Evolutionary conservation across 306 rosid species (phyloP).

Genomic region (Albizia julibrissin): DNA sequence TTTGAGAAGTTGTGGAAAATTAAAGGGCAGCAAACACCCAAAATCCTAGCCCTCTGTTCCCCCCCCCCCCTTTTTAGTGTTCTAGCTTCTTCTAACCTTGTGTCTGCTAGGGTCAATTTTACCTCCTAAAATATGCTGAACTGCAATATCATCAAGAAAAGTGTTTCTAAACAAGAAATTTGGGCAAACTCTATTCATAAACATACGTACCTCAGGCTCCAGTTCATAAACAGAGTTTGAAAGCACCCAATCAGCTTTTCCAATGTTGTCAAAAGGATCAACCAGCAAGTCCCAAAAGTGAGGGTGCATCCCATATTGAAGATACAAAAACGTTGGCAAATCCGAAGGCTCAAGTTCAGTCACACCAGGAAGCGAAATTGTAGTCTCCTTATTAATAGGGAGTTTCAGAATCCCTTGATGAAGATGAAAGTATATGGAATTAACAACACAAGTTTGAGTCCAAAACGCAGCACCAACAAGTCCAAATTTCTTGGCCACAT

Average conservation of each 20-base stretch:
- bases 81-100: too few species aligned
- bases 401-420: constrained; percentile 23
- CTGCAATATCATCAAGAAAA: too few species aligned
- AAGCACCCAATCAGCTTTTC: constrained; percentile 1
- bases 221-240: constrained; percentile 23
- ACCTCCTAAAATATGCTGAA: too few species aligned
- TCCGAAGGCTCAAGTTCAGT: constrained; percentile 28
- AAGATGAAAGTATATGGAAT: constrained; percentile 1
- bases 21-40: too few species aligned
- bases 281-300: not conserved
- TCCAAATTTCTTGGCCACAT: constrained; percentile 37
- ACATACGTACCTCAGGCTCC: constrained; percentile 30
- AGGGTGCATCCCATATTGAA: constrained; percentile 5
- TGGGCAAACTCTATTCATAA: not conserved
- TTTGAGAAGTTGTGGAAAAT: too few species aligned
- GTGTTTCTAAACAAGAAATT: too few species aligned
- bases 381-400: not conserved
- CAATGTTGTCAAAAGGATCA: constrained; percentile 30
- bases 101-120: too few species aligned
- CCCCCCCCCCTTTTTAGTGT: too few species aligned
- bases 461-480: constrained; percentile 12
- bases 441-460: not conserved
- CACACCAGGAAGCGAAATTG: constrained; percentile 20
- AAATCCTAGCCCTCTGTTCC: too few species aligned
- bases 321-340: constrained; percentile 34